These are phyloP conservation scores for Penicillium sp. DNA, from an alignment of 2,329 filamentous ascomycete genomes.

Conservation along the genomic window DNA sequence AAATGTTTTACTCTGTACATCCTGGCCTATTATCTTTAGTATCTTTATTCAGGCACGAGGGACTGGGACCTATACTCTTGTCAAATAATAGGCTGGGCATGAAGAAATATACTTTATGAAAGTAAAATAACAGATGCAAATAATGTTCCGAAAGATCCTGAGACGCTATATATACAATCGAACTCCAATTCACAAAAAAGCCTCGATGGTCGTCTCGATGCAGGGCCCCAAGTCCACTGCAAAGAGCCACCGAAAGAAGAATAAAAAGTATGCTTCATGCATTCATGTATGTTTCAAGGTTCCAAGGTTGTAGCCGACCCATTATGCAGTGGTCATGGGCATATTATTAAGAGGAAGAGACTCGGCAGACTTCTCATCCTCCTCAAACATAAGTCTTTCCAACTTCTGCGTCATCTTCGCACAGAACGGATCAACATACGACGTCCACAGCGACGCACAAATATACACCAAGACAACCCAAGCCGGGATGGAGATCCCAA, in stretches of 20 bases:
- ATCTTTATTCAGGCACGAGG: no score
- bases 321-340: constrained; percentile 23
- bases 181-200: neutral
- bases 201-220: neutral
- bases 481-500: constrained; percentile 43
- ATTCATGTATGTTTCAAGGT: neutral
- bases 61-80: no score
- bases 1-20: no score
- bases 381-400: constrained; percentile 48
- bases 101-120: neutral
- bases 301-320: neutral
- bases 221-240: neutral
- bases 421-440: constrained; percentile 50
- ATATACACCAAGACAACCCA: constrained; percentile 48
- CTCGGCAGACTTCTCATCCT: constrained; percentile 34
- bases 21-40: no score
- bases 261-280: neutral
- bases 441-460: constrained; percentile 50
- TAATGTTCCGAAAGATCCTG: neutral
- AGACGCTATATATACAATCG: neutral
- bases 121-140: neutral
- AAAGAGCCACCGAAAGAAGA: neutral
- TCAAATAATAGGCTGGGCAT: no score
- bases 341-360: constrained; percentile 22
- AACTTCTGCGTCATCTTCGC: constrained; percentile 47